phyloP scores from a whole-genome alignment of 2,329 filamentous ascomycete species.

The Lachnellula hyalina region DNA sequence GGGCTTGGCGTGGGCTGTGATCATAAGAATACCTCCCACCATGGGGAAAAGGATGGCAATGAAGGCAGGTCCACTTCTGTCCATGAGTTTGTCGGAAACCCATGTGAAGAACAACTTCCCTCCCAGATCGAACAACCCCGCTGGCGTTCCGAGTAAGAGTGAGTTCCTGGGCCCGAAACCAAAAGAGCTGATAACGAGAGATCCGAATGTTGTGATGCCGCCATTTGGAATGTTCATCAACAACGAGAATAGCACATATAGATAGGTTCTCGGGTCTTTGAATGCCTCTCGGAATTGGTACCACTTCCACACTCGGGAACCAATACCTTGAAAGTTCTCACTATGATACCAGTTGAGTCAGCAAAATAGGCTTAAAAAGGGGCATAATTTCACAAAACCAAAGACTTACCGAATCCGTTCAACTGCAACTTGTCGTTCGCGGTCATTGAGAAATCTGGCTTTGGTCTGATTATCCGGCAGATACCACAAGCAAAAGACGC shows the following conservation, averaged over 20 bases:
- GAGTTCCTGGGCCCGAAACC: slow-evolving; percentile 14
- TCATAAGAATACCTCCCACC: slow-evolving; percentile 28
- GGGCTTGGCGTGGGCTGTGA: slow-evolving; percentile 16
- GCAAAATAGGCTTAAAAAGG: too few relatives aligned
- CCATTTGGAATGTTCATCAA: slow-evolving; percentile 17
- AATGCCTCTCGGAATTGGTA: slow-evolving; percentile 16
- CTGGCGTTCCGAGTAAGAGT: slow-evolving; percentile 6
- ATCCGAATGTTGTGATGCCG: slow-evolving; percentile 14
- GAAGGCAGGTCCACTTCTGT: slow-evolving; percentile 24
- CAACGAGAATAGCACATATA: slow-evolving; percentile 13
- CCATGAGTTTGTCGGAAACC: slow-evolving; percentile 3
- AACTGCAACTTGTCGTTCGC: slow-evolving; percentile 14
- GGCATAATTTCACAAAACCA: too few relatives aligned
- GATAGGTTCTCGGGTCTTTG: slow-evolving; percentile 13
- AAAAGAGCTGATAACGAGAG: slow-evolving; percentile 18
- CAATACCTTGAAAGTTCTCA: slow-evolving; percentile 17
- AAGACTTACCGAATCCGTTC: slow-evolving; percentile 9
- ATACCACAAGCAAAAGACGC: background rate
- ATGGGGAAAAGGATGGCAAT: slow-evolving; percentile 28
- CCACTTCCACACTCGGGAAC: slow-evolving; percentile 15
- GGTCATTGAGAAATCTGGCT: slow-evolving; percentile 9
- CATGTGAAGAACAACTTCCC: background rate
- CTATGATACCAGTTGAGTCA: background rate
- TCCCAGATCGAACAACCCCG: background rate
- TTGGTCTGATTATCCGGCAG: slow-evolving; percentile 11